A percentile compares a stretch with the other conserved stretches of the same genome.
Evolutionary conservation across 2,329 filamentous ascomycete species (phyloP).

Genomic region (Ambrosiella xylebori): DNA sequence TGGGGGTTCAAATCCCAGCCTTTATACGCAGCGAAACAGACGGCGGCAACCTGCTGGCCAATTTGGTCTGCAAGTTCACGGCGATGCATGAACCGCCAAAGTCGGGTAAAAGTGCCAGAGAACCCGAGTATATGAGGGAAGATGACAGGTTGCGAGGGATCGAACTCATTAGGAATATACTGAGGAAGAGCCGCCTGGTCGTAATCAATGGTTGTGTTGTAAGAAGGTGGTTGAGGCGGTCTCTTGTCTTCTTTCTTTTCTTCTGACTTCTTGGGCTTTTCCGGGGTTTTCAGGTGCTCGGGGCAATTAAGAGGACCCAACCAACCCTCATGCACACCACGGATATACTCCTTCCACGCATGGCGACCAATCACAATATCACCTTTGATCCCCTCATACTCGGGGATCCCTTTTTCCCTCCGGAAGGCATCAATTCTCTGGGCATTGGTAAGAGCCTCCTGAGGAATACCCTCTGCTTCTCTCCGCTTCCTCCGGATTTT

Average conservation of each 20-base stretch:
- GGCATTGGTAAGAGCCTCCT: conserved; percentile 30
- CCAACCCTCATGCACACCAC: conserved; percentile 92
- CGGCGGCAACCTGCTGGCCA: conserved; percentile 71
- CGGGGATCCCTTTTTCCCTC: conserved; percentile 45
- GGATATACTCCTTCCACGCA: conserved; percentile 93
- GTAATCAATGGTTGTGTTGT: conserved; percentile 61
- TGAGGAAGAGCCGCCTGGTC: conserved; percentile 43
- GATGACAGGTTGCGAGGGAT: conserved; percentile 52
- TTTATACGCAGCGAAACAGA: conserved; percentile 43
- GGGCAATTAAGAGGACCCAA: conserved; percentile 64
- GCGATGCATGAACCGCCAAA: conserved; percentile 76
- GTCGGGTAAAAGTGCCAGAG: conserved; percentile 68
- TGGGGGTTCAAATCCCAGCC: conserved; percentile 17
- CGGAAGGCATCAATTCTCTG: conserved; percentile 46
- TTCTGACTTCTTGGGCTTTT: conserved; percentile 16
- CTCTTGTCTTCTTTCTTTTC: conserved; percentile 33
- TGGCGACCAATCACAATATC: conserved; percentile 82
- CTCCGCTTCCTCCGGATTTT: conserved; percentile 57
- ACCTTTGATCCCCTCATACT: conserved; percentile 58
- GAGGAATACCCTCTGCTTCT: conserved; percentile 35
- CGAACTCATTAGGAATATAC: conserved; percentile 51
- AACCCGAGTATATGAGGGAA: conserved; percentile 90
- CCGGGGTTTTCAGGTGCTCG: conserved; percentile 19
- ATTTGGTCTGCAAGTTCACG: conserved; percentile 73
- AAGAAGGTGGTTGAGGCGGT: conserved; percentile 49